Percentiles rank a stretch among this genome's conserved stretches.
Conservation (phyloP, 805 yeast genomes). For the Candida maris region DNA sequence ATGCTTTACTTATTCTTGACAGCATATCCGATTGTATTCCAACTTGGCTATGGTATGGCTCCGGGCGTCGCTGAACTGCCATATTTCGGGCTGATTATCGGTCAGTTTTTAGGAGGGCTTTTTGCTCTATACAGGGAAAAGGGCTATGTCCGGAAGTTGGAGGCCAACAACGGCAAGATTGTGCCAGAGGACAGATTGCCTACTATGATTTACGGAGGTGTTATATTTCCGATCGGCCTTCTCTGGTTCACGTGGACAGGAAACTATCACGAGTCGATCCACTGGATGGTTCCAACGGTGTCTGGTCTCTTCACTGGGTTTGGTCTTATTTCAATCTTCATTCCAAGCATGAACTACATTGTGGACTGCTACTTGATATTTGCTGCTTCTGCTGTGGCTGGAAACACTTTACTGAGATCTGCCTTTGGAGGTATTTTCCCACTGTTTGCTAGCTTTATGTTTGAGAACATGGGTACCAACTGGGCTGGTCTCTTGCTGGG, state of each 20-base stretch:
- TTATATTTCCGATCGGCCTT: constrained; percentile 72
- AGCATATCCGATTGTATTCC: constrained; percentile 73
- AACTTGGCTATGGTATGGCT: constrained; percentile 54
- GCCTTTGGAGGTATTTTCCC: constrained; percentile 69
- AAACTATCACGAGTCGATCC: constrained; percentile 61
- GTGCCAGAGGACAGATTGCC: constrained; percentile 80
- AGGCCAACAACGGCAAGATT: constrained; percentile 52
- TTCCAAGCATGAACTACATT: constrained; percentile 67
- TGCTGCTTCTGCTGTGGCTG: constrained; percentile 64
- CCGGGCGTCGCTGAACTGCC: constrained; percentile 75
- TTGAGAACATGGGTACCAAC: constrained; percentile 59
- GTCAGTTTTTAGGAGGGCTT: constrained; percentile 57
- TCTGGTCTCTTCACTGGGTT: constrained; percentile 64
- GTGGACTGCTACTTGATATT: constrained; percentile 65
- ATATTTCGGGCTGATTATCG: constrained; percentile 70
- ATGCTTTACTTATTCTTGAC: constrained; percentile 69
- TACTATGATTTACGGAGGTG: constrained; percentile 69
- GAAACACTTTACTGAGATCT: constrained; percentile 64
- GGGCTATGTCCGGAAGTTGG: constrained; percentile 44
- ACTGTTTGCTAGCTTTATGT: constrained; percentile 69
- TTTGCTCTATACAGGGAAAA: constrained; percentile 54
- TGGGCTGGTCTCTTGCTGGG: constrained; percentile 81
- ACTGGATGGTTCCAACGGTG: constrained; percentile 77
- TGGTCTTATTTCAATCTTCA: constrained; percentile 65
- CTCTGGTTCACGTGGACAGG: constrained; percentile 92